These are phyloP conservation scores for Linnemannia hyalina DNA, from an alignment of 192 early-diverging fungal species.

Conservation along the genomic window DNA sequence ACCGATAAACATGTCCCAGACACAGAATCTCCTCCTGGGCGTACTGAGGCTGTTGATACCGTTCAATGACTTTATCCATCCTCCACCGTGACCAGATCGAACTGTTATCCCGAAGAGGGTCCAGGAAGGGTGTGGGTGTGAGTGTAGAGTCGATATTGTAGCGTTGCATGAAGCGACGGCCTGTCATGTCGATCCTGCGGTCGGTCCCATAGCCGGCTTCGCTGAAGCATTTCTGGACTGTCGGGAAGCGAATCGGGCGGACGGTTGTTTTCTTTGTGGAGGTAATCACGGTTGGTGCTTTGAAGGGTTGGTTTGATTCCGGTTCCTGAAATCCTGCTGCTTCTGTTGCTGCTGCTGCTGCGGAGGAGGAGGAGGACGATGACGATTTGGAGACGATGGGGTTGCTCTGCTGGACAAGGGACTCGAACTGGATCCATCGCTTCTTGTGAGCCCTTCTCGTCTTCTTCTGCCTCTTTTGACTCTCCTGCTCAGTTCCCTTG, in stretches of 20 bases:
- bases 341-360: neutral
- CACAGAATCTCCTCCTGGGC: slow-evolving; percentile 37
- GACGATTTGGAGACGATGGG: neutral
- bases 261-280: neutral
- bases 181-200: slow-evolving; percentile 41
- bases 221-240: slow-evolving; percentile 29
- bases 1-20: slow-evolving; percentile 44
- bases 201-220: slow-evolving; percentile 38
- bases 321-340: neutral
- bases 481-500: too few relatives aligned
- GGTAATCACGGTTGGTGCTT: neutral
- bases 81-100: slow-evolving; percentile 42
- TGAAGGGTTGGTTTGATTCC: slow-evolving; percentile 2
- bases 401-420: slow-evolving; percentile 12
- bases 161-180: slow-evolving; percentile 35
- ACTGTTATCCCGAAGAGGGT: slow-evolving; percentile 30
- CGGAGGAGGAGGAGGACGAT: slow-evolving; percentile 8
- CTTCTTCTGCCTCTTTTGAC: neutral
- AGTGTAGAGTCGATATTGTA: slow-evolving; percentile 29
- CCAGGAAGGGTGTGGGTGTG: slow-evolving; percentile 37
- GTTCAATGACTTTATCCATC: slow-evolving; percentile 51
- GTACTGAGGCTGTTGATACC: slow-evolving; percentile 40
- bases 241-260: slow-evolving; percentile 12
- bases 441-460: neutral
- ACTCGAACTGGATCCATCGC: slow-evolving; percentile 32